These are phyloP conservation scores for Beta lomatogona DNA, from an alignment of 179 eudicot species.

Conservation along the genomic window DNA sequence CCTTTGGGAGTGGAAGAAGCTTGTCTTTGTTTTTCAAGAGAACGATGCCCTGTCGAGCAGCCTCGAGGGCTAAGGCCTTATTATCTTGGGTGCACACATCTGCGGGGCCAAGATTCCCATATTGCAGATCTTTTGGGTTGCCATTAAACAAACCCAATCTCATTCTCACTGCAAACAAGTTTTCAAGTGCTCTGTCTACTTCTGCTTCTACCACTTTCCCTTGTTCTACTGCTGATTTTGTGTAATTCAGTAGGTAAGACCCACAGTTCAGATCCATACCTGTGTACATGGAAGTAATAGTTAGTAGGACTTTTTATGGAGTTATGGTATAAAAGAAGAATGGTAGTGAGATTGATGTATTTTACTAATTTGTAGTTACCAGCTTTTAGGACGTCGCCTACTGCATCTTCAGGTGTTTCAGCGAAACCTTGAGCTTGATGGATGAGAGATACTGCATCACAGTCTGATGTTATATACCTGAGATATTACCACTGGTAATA, in stretches of 20 bases:
- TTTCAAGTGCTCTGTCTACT: conserved; percentile 79
- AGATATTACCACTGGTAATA: not conserved
- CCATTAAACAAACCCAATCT: conserved; percentile 84
- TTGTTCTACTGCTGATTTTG: conserved; percentile 77
- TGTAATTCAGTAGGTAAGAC: conserved; percentile 54
- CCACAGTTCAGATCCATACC: conserved; percentile 98
- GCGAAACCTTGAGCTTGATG: conserved; percentile 53
- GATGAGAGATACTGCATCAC: conserved; percentile 65
- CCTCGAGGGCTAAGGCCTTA: conserved; percentile 70
- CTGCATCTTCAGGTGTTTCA: conserved; percentile 58
- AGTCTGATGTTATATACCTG: conserved; percentile 66
- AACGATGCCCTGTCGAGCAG: conserved; percentile 79
- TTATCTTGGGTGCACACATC: conserved; percentile 66
- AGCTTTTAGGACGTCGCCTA: conserved; percentile 69
- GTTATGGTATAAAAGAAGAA: not conserved
- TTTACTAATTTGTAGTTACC: conserved; percentile 41
- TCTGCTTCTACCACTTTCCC: conserved; percentile 51
- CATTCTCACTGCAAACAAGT: conserved; percentile 80
- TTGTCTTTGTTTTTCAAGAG: conserved; percentile 65
- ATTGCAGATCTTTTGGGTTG: conserved; percentile 45
- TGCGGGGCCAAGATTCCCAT: conserved; percentile 51
- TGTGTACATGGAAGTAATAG: conserved; percentile 14
- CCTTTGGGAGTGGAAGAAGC: conserved; percentile 67
- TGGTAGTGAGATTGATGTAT: not conserved
- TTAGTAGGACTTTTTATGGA: not conserved